phyloP scores from a whole-genome alignment of 345 rosid species.

The Mangifera indica region DNA sequence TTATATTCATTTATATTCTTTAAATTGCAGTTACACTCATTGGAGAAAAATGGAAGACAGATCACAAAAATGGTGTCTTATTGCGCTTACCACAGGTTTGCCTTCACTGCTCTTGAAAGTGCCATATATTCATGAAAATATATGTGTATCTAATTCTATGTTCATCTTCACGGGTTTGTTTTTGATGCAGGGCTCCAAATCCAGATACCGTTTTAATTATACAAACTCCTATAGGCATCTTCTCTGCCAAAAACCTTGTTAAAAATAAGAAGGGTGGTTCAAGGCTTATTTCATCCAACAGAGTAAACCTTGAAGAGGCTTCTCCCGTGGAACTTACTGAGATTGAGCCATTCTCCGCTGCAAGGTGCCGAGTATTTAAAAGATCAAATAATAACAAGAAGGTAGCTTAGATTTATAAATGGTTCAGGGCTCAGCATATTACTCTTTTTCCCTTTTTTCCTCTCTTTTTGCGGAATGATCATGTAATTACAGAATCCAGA shows the following conservation, averaged over 20 bases:
- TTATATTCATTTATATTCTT: slow-evolving; percentile 17
- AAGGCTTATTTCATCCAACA: slow-evolving; percentile 67
- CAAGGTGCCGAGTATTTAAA: slow-evolving; percentile 73
- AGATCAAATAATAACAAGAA: slow-evolving; percentile 61
- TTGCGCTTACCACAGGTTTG: slow-evolving; percentile 87
- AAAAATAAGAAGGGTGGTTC: slow-evolving; percentile 74
- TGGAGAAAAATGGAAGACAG: slow-evolving; percentile 85
- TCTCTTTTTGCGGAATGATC: no score
- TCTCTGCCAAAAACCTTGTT: slow-evolving; percentile 70
- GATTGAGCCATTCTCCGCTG: slow-evolving; percentile 66
- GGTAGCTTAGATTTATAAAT: slow-evolving; percentile 36
- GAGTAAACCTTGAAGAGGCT: slow-evolving; percentile 49
- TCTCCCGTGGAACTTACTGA: slow-evolving; percentile 39
- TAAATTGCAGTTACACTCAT: slow-evolving; percentile 65
- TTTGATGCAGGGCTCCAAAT: slow-evolving; percentile 72
- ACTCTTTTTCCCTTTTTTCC: background rate
- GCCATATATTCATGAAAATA: background rate
- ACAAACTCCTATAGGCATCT: slow-evolving; percentile 76
- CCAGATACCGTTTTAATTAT: slow-evolving; percentile 82
- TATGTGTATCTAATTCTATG: background rate
- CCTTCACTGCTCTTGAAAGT: slow-evolving; percentile 4
- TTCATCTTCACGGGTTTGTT: slow-evolving; percentile 13
- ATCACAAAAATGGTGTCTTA: slow-evolving; percentile 79
- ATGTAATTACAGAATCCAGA: background rate
- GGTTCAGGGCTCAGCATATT: slow-evolving; percentile 1